phyloP scores from a whole-genome alignment of 441 rosid species.

The Bruguiera hainesii region DNA sequence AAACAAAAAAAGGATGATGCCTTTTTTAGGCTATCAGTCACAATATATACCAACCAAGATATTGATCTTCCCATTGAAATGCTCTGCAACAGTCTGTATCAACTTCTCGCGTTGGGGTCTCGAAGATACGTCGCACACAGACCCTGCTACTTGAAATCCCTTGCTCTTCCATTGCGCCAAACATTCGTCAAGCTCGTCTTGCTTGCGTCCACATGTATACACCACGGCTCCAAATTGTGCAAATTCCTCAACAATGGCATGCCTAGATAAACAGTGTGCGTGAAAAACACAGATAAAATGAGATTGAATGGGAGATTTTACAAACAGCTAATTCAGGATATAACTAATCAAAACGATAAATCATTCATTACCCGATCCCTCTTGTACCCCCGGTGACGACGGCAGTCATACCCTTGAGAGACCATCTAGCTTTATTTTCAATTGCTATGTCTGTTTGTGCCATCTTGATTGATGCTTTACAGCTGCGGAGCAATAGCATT shows the following conservation, averaged over 20 bases:
- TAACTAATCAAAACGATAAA: neutral
- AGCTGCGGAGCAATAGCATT: too few relatives aligned
- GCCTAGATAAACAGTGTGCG: neutral
- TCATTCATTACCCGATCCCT: constrained; percentile 38
- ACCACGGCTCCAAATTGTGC: constrained; percentile 26
- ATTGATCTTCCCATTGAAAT: constrained; percentile 26
- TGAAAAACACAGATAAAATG: neutral
- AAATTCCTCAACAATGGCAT: constrained; percentile 26
- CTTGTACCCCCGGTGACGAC: constrained; percentile 49
- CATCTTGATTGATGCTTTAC: too few relatives aligned
- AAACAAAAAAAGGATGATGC: too few relatives aligned
- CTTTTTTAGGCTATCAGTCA: neutral
- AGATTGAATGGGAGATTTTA: neutral
- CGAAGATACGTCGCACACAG: constrained; percentile 15
- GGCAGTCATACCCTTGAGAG: constrained; percentile 42
- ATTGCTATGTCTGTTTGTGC: neutral
- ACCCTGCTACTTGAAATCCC: constrained; percentile 21
- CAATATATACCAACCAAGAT: constrained; percentile 17
- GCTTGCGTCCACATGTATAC: constrained; percentile 24
- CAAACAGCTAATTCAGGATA: too few relatives aligned
- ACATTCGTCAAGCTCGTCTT: constrained; percentile 13
- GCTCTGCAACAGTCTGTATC: constrained; percentile 8
- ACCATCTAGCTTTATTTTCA: constrained; percentile 36
- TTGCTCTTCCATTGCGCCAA: constrained; percentile 19
- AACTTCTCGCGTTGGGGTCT: constrained; percentile 16